Conservation (phyloP, 2,329 filamentous ascomycete genomes). For the Fusarium sambucinum region DNA sequence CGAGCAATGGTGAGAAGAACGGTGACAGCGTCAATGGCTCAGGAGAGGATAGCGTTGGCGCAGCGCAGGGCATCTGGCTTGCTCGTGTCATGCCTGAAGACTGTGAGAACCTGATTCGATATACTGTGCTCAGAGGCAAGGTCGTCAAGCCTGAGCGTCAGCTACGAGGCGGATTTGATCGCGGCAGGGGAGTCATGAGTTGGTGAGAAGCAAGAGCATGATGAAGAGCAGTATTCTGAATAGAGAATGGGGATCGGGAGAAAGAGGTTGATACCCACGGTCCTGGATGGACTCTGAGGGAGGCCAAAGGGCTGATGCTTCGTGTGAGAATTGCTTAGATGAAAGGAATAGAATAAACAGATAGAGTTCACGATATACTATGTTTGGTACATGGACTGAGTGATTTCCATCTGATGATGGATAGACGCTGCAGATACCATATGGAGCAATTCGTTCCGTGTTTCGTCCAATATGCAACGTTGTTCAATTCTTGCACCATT, state of each 20-base stretch:
- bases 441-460: not conserved
- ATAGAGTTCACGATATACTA: slow-evolving; percentile 20
- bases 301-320: slow-evolving; percentile 3
- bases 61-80: slow-evolving; percentile 92
- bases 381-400: not conserved
- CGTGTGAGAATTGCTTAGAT: not conserved
- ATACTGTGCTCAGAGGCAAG: slow-evolving; percentile 92
- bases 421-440: slow-evolving; percentile 2
- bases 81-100: slow-evolving; percentile 87
- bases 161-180: slow-evolving; percentile 90
- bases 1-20: slow-evolving; percentile 45
- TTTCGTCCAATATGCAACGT: slow-evolving; percentile 4
- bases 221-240: not conserved
- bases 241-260: not conserved
- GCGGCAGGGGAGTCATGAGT: slow-evolving; percentile 82
- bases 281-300: not conserved
- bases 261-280: slow-evolving; percentile 17
- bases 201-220: slow-evolving; percentile 71
- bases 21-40: slow-evolving; percentile 23
- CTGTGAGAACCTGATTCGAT: slow-evolving; percentile 90
- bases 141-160: slow-evolving; percentile 90
- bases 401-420: not conserved
- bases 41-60: slow-evolving; percentile 63
- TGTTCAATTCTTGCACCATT: slow-evolving; percentile 1
- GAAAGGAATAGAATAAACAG: not conserved